These are phyloP conservation scores for Suillus placidus DNA, from an alignment of 768 basidiomycete genomes.

Conservation along the genomic window DNA sequence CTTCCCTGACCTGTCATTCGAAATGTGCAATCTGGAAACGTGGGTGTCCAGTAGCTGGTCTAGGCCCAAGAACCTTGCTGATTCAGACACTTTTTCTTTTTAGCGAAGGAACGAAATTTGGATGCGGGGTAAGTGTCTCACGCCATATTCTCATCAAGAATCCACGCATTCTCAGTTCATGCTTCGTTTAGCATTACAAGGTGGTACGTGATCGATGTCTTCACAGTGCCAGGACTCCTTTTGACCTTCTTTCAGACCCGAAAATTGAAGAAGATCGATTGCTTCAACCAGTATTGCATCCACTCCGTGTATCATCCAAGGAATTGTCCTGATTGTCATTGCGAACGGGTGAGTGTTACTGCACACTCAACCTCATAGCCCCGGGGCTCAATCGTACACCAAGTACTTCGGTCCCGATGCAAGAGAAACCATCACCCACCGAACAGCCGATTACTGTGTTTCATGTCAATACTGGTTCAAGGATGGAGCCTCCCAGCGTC, in stretches of 20 bases:
- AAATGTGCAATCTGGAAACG: conserved; percentile 64
- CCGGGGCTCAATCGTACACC: conserved; percentile 11
- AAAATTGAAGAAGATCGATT: conserved; percentile 38
- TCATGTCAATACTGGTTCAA: conserved; percentile 64
- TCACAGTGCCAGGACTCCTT: conserved; percentile 33
- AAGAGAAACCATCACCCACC: conserved; percentile 57
- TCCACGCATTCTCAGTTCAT: conserved; percentile 12
- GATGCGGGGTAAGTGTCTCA: conserved; percentile 57
- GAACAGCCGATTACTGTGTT: conserved; percentile 55
- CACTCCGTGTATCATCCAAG: conserved; percentile 43
- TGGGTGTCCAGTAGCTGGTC: conserved; percentile 31
- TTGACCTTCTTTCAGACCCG: conserved; percentile 33
- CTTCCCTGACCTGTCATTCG: conserved; percentile 16
- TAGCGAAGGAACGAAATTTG: conserved; percentile 76
- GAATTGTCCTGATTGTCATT: conserved; percentile 45
- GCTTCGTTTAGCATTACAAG: conserved; percentile 60
- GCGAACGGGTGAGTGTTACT: conserved; percentile 43
- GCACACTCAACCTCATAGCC: conserved; percentile 13
- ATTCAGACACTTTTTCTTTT: conserved; percentile 27
- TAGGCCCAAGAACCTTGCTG: conserved; percentile 22
- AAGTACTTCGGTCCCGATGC: conserved; percentile 76
- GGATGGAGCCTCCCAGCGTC: conserved; percentile 43
- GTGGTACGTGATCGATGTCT: conserved; percentile 54
- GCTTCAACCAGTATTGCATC: conserved; percentile 39
- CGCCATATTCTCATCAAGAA: conserved; percentile 16